Evolutionary conservation across 2,329 filamentous ascomycete species (phyloP), one percentile per base, ranked within the genome.

Genomic region (Zasmidium angulare): DNA sequence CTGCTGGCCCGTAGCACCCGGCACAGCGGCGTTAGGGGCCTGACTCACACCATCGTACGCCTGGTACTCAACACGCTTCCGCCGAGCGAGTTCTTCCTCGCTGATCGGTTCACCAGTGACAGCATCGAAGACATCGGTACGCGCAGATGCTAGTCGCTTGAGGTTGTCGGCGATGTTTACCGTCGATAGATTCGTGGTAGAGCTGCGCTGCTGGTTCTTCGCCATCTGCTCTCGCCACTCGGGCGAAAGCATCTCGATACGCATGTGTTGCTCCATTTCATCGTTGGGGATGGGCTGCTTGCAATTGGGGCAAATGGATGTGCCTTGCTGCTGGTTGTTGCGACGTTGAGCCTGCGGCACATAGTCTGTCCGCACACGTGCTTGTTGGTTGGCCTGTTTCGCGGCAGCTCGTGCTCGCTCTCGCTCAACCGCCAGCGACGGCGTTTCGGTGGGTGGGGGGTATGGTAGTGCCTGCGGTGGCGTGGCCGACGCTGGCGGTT

Each of bases 211-310:
- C 49, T 96, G 91, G 17, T 90, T 87, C 74, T 96, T 96, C 59
- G 90, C 89, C 67, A 92, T 91, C 74, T 98, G 93, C 73, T 97
- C 93, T 74, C 96, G 96, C 93, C 93, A 98, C 60, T 89, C 86
- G 0, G 93, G 93, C 73, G 98, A 93, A 60, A 97, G 84, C 50
- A 97, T 83, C 77, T 98, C 93, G 72, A 98, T 96, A 75, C 90
- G 86, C 86, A 98, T 93, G 72, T 98, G 93, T 64, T 93, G 88
- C 61, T 95, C 90, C 66, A 97, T 84, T 77, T 98, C 93, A 68
- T 89, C 86, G 69, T 90, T 86, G 7, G 92, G 91, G 60, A 97
- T 92, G 67, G 90, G 87, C 77, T 96, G 91, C 68, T 90, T 89
- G 81, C 95, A 98, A 76, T 96, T 96, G 58, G 93, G 93, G 74